Conservation (phyloP, 108 stramenopile genomes). For the Parmales sp. region DNA sequence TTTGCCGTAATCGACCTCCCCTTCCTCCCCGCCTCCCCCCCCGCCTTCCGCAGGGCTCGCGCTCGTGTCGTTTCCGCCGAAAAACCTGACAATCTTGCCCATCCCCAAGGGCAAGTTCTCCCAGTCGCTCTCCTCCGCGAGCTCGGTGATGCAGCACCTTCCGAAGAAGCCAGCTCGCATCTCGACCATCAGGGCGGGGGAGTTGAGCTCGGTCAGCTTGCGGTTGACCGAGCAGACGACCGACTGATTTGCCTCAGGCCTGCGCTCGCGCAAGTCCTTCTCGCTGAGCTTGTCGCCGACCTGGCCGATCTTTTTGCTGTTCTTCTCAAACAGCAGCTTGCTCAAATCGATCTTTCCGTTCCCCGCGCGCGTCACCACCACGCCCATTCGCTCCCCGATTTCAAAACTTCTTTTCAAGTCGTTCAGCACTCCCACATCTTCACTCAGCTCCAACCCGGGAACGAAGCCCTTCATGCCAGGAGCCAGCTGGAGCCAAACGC, state of each 20-base stretch:
- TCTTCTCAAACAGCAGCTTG: neutral
- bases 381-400: conserved; percentile 42
- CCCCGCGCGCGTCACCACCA: neutral
- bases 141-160: conserved; percentile 69
- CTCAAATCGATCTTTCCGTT: neutral
- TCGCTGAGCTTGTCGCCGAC: neutral
- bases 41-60: too few species aligned
- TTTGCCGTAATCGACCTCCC: too few species aligned
- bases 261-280: neutral
- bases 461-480: conserved; percentile 58
- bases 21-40: too few species aligned
- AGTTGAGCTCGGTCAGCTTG: conserved; percentile 1
- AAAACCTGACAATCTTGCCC: too few species aligned
- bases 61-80: too few species aligned
- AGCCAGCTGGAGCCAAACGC: conserved; percentile 49
- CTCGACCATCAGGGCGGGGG: conserved; percentile 67
- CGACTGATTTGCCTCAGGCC: too few species aligned
- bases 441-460: conserved; percentile 54
- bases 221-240: neutral
- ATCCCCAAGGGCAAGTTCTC: conserved; percentile 71
- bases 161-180: conserved; percentile 60
- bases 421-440: conserved; percentile 49
- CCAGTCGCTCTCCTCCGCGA: conserved; percentile 68
- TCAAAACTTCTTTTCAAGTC: conserved; percentile 36
- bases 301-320: neutral